Evolutionary conservation across 345 rosid genomes (phyloP).

Genomic region (Combretum micranthum): DNA sequence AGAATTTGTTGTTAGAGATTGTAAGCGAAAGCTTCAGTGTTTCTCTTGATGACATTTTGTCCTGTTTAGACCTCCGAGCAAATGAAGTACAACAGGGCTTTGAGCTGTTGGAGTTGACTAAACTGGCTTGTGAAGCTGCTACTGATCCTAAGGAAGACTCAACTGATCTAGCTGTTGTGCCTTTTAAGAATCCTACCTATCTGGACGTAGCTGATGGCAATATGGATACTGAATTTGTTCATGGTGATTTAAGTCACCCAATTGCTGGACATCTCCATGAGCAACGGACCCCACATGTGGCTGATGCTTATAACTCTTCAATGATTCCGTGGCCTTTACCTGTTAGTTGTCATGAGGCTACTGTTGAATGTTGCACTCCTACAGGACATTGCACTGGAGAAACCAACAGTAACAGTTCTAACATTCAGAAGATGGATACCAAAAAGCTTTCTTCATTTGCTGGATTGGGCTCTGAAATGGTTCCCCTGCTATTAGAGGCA

Average conservation of each 20-base stretch:
- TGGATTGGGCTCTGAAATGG: too few relatives aligned
- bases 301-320: too few relatives aligned
- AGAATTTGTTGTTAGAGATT: slow-evolving; percentile 39
- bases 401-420: too few relatives aligned
- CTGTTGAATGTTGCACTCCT: too few relatives aligned
- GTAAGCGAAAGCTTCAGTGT: slow-evolving; percentile 33
- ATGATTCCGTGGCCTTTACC: too few relatives aligned
- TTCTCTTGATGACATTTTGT: slow-evolving; percentile 1
- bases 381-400: too few relatives aligned
- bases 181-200: slow-evolving; percentile 16
- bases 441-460: too few relatives aligned
- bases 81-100: neutral
- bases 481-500: too few relatives aligned
- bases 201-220: slow-evolving; percentile 6
- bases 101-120: slow-evolving; percentile 4
- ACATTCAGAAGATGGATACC: too few relatives aligned
- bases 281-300: too few relatives aligned
- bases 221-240: slow-evolving; percentile 16
- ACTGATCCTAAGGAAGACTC: slow-evolving; percentile 16
- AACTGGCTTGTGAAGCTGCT: slow-evolving; percentile 15
- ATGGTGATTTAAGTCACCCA: slow-evolving; percentile 10
- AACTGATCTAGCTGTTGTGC: slow-evolving; percentile 26
- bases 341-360: too few relatives aligned
- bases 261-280: too few relatives aligned
- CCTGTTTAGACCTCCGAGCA: neutral